Evolutionary conservation across 192 early-diverging fungal genomes (phyloP).

Genomic region (Entomortierella lignicola): DNA sequence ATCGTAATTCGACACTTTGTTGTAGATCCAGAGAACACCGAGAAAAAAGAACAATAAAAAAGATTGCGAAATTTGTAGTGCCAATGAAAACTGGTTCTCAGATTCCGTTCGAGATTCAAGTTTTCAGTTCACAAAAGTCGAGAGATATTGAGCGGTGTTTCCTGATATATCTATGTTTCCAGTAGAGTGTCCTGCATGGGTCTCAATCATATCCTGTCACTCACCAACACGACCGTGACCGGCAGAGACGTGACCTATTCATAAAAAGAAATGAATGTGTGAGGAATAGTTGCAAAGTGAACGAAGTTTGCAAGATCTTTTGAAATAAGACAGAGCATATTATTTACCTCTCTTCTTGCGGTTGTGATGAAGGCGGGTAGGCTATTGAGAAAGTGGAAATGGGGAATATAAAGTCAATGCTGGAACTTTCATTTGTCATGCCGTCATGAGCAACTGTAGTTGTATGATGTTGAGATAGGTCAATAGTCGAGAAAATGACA

Average conservation of each 20-base stretch:
- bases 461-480: not conserved
- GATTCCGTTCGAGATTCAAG: no score
- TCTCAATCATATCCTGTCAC: slow-evolving; percentile 21
- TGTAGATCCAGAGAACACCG: no score
- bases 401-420: not conserved
- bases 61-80: no score
- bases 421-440: not conserved
- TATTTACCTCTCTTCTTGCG: slow-evolving; percentile 88
- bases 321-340: not conserved
- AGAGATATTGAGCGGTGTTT: no score
- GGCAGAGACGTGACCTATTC: slow-evolving; percentile 92
- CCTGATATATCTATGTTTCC: no score
- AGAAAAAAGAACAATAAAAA: no score
- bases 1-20: no score
- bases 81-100: no score
- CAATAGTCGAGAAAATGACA: not conserved
- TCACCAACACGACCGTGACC: slow-evolving; percentile 99
- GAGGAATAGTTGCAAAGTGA: not conserved
- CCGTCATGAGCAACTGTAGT: not conserved
- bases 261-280: not conserved
- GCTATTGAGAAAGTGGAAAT: slow-evolving; percentile 51
- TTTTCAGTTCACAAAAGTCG: no score
- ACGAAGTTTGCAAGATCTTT: not conserved
- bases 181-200: not conserved
- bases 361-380: slow-evolving; percentile 87